Evolutionary conservation across 2,329 filamentous ascomycete species (phyloP), one percentile per base, ranked within the genome.

Genomic region (Colletotrichum lindemuthianum): DNA sequence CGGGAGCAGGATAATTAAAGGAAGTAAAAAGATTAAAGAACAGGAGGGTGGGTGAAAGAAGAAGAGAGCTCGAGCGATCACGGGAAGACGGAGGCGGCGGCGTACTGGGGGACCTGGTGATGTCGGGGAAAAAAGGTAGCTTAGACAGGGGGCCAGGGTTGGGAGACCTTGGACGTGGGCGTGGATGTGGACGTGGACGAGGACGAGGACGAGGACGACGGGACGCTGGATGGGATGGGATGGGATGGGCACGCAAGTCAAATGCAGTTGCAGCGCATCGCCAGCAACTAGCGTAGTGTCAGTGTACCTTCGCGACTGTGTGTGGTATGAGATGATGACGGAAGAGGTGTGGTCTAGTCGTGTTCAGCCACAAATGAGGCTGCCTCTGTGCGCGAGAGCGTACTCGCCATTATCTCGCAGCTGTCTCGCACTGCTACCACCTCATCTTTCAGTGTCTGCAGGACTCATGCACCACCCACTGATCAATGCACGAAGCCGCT

Each of bases 291-390:
- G 24, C 24, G 24, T 24, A 24, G 24, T 24, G 24, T 24, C 24
- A 24, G 24, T 24, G 24, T 24, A 24, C 24, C 24, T 24, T 24
- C 24, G 24, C 24, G 24, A 24, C 24, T 24, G 24, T 4, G 24
- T 24, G 41, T 12, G 41, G 55, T 37, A 61, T 65, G 63, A 58
- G 63, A 65, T 63, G 63, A 65, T 65, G 63, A 65, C 63, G 63
- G 58, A 65, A 65, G 58, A 61, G 41, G 36, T 56, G 58, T 61
- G 51, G 9, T 24, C 24, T 24, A 24, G 24, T 52, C 39, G 58
- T 40, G n/a, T 61, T 61, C 57, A 52, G 63, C 52, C 51, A 65
- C 63, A 43, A 24, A 52, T 65, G 58, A 59, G 52, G 61, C 39
- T 49, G 45, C 51, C 56, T 40, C 48, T 55, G 52, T 32, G 52